phyloP scores from a whole-genome alignment of 2,329 filamentous ascomycete species.

The Rutstroemia sp. region DNA sequence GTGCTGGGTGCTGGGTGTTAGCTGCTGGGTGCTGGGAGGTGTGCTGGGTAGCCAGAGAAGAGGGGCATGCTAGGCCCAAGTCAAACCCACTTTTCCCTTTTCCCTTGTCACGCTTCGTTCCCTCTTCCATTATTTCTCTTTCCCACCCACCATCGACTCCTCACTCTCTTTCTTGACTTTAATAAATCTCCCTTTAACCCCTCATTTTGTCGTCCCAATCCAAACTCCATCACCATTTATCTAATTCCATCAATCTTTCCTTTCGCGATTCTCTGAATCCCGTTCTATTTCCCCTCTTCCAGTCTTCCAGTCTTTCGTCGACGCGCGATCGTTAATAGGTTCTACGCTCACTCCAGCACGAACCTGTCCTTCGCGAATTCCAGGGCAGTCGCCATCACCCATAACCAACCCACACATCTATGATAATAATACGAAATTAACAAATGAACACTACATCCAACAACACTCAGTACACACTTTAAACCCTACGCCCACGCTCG shows the following conservation, averaged over 20 bases:
- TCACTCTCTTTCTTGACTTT: slow-evolving; percentile 16
- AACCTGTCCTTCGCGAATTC: slow-evolving; percentile 17
- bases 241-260: background rate
- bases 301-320: background rate
- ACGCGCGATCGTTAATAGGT: slow-evolving; percentile 20
- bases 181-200: slow-evolving; percentile 22
- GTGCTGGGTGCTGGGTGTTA: too few relatives aligned
- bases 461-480: slow-evolving; percentile 56
- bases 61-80: slow-evolving; percentile 10
- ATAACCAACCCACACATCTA: slow-evolving; percentile 38
- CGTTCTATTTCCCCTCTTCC: background rate
- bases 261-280: slow-evolving; percentile 23
- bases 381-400: slow-evolving; percentile 29
- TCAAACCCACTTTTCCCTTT: slow-evolving; percentile 13
- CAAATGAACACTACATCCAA: slow-evolving; percentile 45
- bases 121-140: slow-evolving; percentile 17
- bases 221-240: slow-evolving; percentile 16
- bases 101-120: slow-evolving; percentile 8
- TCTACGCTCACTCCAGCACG: slow-evolving; percentile 8
- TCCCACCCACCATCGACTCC: slow-evolving; percentile 17
- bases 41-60: too few relatives aligned
- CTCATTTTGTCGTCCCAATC: slow-evolving; percentile 5
- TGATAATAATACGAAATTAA: slow-evolving; percentile 44
- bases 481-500: slow-evolving; percentile 49
- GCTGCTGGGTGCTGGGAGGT: background rate